Evolutionary conservation across 1,139 yeast species (phyloP).

Genomic region (Blastobotrys serpentis): DNA sequence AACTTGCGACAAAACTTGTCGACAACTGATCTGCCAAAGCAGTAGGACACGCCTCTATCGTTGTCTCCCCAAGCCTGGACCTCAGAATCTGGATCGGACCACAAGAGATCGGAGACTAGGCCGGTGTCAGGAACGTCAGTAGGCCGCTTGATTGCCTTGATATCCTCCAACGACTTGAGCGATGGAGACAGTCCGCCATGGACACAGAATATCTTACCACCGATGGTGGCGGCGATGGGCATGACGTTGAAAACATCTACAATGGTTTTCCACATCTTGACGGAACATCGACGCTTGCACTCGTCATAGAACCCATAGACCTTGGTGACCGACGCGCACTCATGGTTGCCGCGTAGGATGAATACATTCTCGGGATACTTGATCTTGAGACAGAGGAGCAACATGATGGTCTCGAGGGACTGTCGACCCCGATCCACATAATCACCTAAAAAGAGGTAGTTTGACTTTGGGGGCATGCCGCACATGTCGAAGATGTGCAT

Average conservation of each 20-base stretch:
- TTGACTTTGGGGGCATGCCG: conserved; percentile 79
- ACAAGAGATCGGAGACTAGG: conserved; percentile 71
- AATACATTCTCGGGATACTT: conserved; percentile 82
- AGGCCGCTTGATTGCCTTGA: conserved; percentile 70
- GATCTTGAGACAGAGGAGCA: conserved; percentile 71
- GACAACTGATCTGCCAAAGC: conserved; percentile 74
- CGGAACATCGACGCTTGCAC: conserved; percentile 69
- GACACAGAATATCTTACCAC: conserved; percentile 80
- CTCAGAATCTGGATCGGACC: conserved; percentile 83
- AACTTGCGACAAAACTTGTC: conserved; percentile 66
- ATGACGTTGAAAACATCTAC: conserved; percentile 82
- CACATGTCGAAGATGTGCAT: conserved; percentile 70
- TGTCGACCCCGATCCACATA: conserved; percentile 86
- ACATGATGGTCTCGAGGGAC: conserved; percentile 72
- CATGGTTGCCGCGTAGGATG: conserved; percentile 82
- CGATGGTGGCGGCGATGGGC: conserved; percentile 84
- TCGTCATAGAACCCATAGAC: conserved; percentile 89
- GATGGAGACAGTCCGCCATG: conserved; percentile 90
- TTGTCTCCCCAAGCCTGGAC: conserved; percentile 74
- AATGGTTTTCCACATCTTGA: conserved; percentile 71
- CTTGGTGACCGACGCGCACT: conserved; percentile 77
- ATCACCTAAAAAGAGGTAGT: conserved; percentile 78
- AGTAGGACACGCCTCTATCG: conserved; percentile 83
- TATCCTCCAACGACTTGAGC: conserved; percentile 61
- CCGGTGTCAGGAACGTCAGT: conserved; percentile 88